phyloP scores from a whole-genome alignment of 2,329 filamentous ascomycete genomes.

The Didymellaceae sp. region DNA sequence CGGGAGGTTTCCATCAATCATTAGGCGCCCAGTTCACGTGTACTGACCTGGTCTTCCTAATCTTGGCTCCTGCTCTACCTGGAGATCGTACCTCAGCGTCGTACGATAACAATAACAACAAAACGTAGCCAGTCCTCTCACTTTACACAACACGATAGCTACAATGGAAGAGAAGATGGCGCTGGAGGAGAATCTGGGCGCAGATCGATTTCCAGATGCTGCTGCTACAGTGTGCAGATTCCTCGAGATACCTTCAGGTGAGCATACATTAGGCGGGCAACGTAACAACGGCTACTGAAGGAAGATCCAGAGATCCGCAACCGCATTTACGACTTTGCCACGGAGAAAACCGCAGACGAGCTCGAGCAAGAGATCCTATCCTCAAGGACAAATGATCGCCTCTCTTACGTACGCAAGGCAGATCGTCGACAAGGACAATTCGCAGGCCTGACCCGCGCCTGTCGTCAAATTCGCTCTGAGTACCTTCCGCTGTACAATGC shows the following conservation, averaged over 20 bases:
- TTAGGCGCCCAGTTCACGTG: no score
- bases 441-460: not conserved
- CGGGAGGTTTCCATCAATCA: no score
- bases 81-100: no score
- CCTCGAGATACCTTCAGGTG: not conserved
- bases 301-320: not conserved
- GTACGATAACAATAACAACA: no score
- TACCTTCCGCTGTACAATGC: not conserved
- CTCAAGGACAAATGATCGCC: no score
- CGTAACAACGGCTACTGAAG: not conserved
- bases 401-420: not conserved
- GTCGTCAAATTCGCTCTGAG: conserved; percentile 3
- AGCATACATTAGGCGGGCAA: not conserved
- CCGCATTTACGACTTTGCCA: not conserved
- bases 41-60: no score
- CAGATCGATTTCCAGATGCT: not conserved
- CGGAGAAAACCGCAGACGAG: not conserved
- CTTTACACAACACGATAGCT: no score
- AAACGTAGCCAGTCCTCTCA: no score
- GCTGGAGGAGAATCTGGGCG: no score
- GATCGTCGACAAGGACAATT: not conserved
- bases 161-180: not conserved
- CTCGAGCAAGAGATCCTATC: no score
- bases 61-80: no score
- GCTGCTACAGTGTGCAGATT: not conserved